Base-by-base conservation (phyloP, 2,329 filamentous ascomycete species). In the Botrytis aclada region DNA sequence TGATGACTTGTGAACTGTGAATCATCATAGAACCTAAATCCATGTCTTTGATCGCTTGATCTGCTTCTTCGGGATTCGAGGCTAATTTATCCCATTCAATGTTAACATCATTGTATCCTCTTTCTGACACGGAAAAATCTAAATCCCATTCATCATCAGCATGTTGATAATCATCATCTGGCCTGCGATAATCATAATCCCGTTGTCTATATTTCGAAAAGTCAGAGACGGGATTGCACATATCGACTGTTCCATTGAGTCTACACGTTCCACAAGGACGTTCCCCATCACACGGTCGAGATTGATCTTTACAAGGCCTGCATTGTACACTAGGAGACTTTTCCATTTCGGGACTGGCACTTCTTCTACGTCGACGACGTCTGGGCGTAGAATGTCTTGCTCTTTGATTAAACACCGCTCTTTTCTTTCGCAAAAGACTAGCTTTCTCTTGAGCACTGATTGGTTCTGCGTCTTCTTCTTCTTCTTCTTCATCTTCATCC, bases 21-120 rank as follows among this genome's bases (percentile, higher is more conserved):
- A 56, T 56, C 47, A 67, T 67, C 65, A 67, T 67, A 16, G 34
- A 47, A 2, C 65, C 65, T 6, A 67, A n/a, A 56, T 67, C 47
- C 65, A 67, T 41, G 16, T 54, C n/a, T 29, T 34, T 1, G 2
- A 56, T 29, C 1, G 47, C 65, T 8, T 22, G n/a, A 5, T 34
- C 25, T 4, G 66, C 51, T n/a, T 22, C 51, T n/a, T 18, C 51
- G 32, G 12, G 12, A n/a, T 16, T 45, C 1, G 6, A 9, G 1
- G 56, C 39, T 12, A 69, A 45, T 18, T n/a, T 60, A 8, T 61
- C 66, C 66, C 51, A 69, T 32, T 34, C 51, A 22, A 20, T 22
- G 3, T 43, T 22, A 14, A 61, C 16, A 12, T 39, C 25, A 22
- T 54, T 16, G 14, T 45, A 41, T 12, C 16, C 20, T 20, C 20